Evolutionary conservation across 805 yeast genomes (phyloP).

Genomic region (Kodamaea kaohsiungensis): DNA sequence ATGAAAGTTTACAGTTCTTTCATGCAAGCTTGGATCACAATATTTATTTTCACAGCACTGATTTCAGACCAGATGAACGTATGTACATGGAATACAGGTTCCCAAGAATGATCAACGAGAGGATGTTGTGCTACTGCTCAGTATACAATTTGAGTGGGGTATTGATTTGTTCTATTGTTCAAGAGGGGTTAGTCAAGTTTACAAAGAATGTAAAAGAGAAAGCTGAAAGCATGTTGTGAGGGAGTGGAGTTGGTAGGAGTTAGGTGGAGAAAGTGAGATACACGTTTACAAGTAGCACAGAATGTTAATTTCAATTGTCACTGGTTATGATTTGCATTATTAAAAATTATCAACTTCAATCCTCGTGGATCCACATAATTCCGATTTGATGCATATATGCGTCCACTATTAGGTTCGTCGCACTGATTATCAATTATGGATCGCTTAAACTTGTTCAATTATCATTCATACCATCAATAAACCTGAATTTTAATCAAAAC

Average conservation of each 20-base stretch:
- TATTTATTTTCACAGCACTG: slow-evolving; percentile 34
- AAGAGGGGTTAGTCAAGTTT: slow-evolving; percentile 30
- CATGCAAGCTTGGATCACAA: slow-evolving; percentile 41
- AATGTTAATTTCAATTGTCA: not conserved
- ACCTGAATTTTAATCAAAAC: too few species aligned
- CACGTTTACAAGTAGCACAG: not conserved
- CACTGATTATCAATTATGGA: too few species aligned
- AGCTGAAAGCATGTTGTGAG: slow-evolving; percentile 4
- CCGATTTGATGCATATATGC: too few species aligned
- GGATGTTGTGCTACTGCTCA: slow-evolving; percentile 29
- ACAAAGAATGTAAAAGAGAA: slow-evolving; percentile 8
- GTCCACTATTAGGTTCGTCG: too few species aligned
- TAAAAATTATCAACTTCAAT: too few species aligned
- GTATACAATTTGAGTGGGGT: slow-evolving; percentile 28
- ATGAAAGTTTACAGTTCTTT: slow-evolving; percentile 23
- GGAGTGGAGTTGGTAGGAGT: too few species aligned
- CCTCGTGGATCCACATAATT: too few species aligned
- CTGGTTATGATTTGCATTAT: too few species aligned
- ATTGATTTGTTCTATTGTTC: slow-evolving; percentile 32
- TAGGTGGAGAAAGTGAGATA: not conserved
- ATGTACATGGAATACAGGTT: slow-evolving; percentile 36
- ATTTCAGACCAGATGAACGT: slow-evolving; percentile 38
- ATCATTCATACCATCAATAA: too few species aligned
- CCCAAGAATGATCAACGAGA: slow-evolving; percentile 32
- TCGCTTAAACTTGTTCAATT: too few species aligned